Base-by-base conservation (phyloP, 768 basidiomycete genomes). In the Agrocybe pediades region DNA sequence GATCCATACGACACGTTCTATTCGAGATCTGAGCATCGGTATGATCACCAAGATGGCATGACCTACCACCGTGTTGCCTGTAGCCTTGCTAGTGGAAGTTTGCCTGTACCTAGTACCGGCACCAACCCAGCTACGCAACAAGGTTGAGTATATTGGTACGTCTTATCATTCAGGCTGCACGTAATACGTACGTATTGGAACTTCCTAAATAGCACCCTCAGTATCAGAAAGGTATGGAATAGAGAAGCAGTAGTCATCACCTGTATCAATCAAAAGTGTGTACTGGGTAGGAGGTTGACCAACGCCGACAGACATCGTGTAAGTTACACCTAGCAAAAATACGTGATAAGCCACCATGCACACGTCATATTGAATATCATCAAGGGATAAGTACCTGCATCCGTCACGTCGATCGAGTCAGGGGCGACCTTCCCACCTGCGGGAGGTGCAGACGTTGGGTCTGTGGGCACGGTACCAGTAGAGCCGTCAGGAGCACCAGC, bases 231-330 rank as follows among this genome's bases (percentile, higher is more conserved):
- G 6, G 6, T 26, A 39, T 30, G 2, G 23, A 21, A 40, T 17
- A 17, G 50, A 49, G 36, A 46, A 42, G n/a, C n/a, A 36, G 23
- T 40, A 5, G 8, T 9, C 57, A 71, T 21, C 54, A 77, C 83
- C 81, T 0, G 82, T 86, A 51, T 85, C 83, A 26, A 85, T 82
- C 44, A 85, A 72, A 36, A 87, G 76, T 1, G 65, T 77, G 62
- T 75, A 84, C 45, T 72, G 56, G 4, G 77, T 78, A 2, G 80
- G 60, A 6, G 83, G 83, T 43, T 60, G 70, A 7, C 83, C 83
- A 19, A 87, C 74, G 44, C 77, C 77, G 39, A 85, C 77, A 15
- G 74, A 60, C 54, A 74, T 69, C 7, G 77, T 80, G 64, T 86
- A 86, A 15, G 79, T 81, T 9, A 85, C 81, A 49, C 54, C 61